Evolutionary conservation across 352 stramenopile genomes (phyloP), one percentile per base, ranked within the genome.

Genomic region (Globisporangium cystogenes): DNA sequence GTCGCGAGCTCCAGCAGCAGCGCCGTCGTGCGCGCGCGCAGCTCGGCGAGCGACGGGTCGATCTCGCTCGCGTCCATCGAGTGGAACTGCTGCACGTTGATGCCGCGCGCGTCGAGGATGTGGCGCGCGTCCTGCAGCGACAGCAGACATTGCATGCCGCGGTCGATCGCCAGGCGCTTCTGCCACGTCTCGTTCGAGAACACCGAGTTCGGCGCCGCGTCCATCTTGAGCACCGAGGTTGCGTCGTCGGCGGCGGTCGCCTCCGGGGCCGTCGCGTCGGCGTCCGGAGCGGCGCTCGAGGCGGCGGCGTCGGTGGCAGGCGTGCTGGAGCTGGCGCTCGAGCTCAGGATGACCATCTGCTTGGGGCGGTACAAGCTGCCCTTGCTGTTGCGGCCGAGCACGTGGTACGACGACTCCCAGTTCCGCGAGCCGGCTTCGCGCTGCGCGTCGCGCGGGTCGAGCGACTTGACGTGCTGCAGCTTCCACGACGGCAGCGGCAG

Each of bases 71-170:
- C 67, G 57, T 84, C 70, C 69, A 93, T 79, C 29, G 80, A 84
- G 56, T 94, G 84, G 57, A 94, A 94, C 48, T 91, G 76, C 63
- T 91, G 81, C 26, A 93, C 84, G 45, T 93, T 91, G 33, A 94
- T 81, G 21, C 81, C 76, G 21, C 84, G 81, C 8, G 84, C 84
- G 46, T 94, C 84, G 24, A 94, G 59, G 35, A 94, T 60, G 44
- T 93, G 84, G 35, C 84, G 84, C 4, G 82, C 84, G 21, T 94
- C 84, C 51, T 94, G 79, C 18, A 94, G 60, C 11, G 84, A 87
- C 36, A 94, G 51, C 53, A 94, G 56, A 46, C 82, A 89, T 43
- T 90, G 71, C 55, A 90, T 71, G 5, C 82, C 82, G 16, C 79
- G 76, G 51, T 92, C 77, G 33, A 94, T 75, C 33, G 86, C 67